Evolutionary conservation across 768 basidiomycete species (phyloP).

Genomic region (Tylopilus balloui): DNA sequence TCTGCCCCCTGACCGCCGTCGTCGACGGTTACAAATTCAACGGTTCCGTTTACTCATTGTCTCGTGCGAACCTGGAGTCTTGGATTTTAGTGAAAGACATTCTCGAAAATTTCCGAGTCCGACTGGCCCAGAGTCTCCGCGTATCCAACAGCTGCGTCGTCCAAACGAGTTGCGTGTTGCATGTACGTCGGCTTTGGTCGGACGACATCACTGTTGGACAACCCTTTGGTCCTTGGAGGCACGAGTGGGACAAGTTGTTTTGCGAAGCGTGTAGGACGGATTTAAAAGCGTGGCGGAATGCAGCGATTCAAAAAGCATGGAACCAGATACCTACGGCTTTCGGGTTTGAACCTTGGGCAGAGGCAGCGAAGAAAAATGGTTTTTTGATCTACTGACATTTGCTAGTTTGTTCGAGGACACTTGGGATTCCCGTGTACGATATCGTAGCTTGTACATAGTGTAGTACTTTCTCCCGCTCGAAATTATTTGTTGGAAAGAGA

Average conservation of each 20-base stretch:
- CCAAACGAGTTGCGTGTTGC: background rate
- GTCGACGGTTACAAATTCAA: constrained; percentile 11
- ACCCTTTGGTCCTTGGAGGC: constrained; percentile 11
- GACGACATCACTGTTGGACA: background rate
- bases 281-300: background rate
- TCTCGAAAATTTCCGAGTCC: background rate
- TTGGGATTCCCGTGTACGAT: background rate
- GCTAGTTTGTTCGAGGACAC: too few relatives aligned
- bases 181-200: constrained; percentile 7
- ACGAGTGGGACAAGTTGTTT: constrained; percentile 14
- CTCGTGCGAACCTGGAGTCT: constrained; percentile 4
- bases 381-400: background rate
- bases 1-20: constrained; percentile 7
- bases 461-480: too few relatives aligned
- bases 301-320: constrained; percentile 11
- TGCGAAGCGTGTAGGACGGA: constrained; percentile 7
- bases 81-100: constrained; percentile 8
- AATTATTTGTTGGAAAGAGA: too few relatives aligned
- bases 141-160: constrained; percentile 4
- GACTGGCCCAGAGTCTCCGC: background rate
- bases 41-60: background rate
- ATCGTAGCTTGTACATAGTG: background rate
- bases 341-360: constrained; percentile 13
- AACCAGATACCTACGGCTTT: constrained; percentile 5
- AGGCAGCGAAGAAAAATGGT: background rate